A percentile compares a stretch with the other conserved stretches of the same genome.
Conservation (phyloP, 345 rosid species). For the Hibiscus syriacus region DNA sequence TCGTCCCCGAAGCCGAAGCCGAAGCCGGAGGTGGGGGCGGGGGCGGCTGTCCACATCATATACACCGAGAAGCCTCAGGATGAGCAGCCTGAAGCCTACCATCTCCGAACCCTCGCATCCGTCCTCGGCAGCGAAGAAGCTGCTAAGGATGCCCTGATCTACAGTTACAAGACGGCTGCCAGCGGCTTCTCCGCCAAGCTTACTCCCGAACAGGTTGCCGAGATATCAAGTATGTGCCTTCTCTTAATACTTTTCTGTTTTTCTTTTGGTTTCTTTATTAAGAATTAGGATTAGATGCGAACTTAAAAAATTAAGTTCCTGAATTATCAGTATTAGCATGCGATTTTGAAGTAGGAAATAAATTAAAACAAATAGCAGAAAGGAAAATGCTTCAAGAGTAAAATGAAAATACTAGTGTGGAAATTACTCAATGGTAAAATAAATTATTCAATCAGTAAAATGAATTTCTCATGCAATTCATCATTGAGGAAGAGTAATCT, state of each 20-base stretch:
- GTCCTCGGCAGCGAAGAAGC: conserved; percentile 82
- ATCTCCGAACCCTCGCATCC: conserved; percentile 66
- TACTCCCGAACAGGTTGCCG: conserved; percentile 63
- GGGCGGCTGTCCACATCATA: conserved; percentile 60
- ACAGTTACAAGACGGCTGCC: conserved; percentile 76
- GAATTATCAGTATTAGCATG: background rate
- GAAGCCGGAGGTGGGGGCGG: too few relatives aligned
- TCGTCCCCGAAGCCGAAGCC: too few relatives aligned
- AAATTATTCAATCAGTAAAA: too few relatives aligned
- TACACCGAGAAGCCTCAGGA: conserved; percentile 64
- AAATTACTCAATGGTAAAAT: background rate
- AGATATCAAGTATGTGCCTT: conserved; percentile 50
- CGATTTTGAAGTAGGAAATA: background rate
- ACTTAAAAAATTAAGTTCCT: background rate
- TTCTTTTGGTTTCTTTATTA: background rate
- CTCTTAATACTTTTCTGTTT: background rate
- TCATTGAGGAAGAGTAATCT: background rate
- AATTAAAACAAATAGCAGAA: background rate
- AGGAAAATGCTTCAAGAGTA: background rate
- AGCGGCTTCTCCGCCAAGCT: conserved; percentile 89
- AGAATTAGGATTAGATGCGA: background rate
- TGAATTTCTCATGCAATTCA: background rate
- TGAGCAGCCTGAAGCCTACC: conserved; percentile 56
- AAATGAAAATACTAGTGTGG: background rate
- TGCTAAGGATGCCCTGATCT: conserved; percentile 68